Evolutionary conservation across 257 asterid species (phyloP).

Genomic region (Solanum piurae): DNA sequence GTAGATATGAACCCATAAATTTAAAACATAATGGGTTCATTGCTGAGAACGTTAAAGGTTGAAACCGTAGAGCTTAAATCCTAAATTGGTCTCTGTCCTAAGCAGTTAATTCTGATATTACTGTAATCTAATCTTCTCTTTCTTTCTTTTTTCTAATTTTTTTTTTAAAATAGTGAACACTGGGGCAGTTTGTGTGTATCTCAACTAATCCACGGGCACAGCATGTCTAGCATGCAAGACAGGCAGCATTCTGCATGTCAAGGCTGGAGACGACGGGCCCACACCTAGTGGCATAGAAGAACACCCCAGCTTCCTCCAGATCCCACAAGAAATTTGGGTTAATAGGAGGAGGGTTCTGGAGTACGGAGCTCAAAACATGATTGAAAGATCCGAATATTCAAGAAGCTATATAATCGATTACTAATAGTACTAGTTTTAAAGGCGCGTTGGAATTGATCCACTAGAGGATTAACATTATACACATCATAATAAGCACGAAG

Average conservation of each 20-base stretch:
- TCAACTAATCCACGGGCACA: background rate
- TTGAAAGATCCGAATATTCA: background rate
- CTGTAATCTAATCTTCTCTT: background rate
- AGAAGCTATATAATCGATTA: background rate
- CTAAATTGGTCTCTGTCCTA: background rate
- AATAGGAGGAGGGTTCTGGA: background rate
- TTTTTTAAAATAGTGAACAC: fast-evolving
- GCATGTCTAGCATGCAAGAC: background rate
- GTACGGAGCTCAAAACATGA: background rate
- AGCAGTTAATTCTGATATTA: background rate
- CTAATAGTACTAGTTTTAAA: background rate
- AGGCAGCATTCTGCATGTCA: background rate
- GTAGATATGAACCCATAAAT: background rate
- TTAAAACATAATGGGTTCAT: background rate
- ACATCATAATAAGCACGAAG: background rate
- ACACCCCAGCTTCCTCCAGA: background rate
- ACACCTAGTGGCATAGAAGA: background rate
- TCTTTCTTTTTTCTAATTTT: slow-evolving; percentile 3
- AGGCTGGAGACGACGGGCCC: background rate
- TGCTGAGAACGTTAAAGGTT: background rate
- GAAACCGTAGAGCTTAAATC: background rate
- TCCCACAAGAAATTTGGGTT: background rate
- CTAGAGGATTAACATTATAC: background rate
- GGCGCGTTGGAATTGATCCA: background rate
- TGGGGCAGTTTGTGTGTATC: background rate